phyloP scores from a whole-genome alignment of 1,284 basidiomycete genomes.

The Schizophyllum amplum region DNA sequence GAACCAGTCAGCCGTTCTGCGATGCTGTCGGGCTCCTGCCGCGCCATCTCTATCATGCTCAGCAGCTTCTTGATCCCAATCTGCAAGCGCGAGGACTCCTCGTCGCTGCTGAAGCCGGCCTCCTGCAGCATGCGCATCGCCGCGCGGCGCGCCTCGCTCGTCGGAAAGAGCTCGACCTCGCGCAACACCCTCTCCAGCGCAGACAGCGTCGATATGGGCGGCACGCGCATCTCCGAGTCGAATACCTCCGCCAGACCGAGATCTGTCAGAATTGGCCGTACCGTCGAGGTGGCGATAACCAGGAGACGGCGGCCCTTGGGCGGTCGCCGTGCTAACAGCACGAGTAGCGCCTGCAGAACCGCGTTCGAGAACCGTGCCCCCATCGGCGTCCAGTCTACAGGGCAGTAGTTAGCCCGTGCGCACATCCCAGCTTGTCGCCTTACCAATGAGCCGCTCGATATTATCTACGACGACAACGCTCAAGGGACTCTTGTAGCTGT shows the following conservation, averaged over 20 bases:
- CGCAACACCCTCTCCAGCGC: slow-evolving; percentile 74
- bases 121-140: slow-evolving; percentile 67
- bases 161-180: slow-evolving; percentile 77
- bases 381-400: slow-evolving; percentile 92
- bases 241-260: slow-evolving; percentile 88
- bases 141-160: slow-evolving; percentile 46
- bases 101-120: slow-evolving; percentile 63
- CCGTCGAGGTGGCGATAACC: slow-evolving; percentile 89
- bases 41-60: slow-evolving; percentile 92
- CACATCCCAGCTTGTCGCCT: neutral
- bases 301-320: slow-evolving; percentile 94
- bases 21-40: slow-evolving; percentile 82
- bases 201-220: slow-evolving; percentile 70
- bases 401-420: slow-evolving; percentile 1
- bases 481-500: slow-evolving; percentile 96
- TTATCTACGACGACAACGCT: slow-evolving; percentile 98
- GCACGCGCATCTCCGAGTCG: slow-evolving; percentile 83
- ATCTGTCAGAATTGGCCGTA: slow-evolving; percentile 81
- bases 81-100: slow-evolving; percentile 43
- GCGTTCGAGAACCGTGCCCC: slow-evolving; percentile 94
- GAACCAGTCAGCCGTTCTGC: slow-evolving; percentile 69
- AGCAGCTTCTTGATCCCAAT: slow-evolving; percentile 95
- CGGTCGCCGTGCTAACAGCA: slow-evolving; percentile 84
- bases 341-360: slow-evolving; percentile 87
- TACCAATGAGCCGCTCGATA: slow-evolving; percentile 80